Base-by-base conservation (phyloP, 2,329 filamentous ascomycete genomes). In the Botrytis squamosa region DNA sequence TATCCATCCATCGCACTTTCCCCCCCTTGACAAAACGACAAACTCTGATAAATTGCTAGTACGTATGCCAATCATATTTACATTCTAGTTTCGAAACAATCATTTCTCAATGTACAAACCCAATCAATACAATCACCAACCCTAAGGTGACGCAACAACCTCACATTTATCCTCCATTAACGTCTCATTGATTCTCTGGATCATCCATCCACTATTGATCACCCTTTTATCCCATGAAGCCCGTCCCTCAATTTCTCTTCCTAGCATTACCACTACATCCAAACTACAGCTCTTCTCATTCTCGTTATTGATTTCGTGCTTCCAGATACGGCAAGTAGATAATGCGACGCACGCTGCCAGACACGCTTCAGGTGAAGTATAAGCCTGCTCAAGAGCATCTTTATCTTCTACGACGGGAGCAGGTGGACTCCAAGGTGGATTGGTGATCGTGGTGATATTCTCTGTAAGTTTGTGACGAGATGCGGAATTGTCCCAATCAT, bases 401-500 rank as follows among this genome's bases (percentile, higher is more conserved):
- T 33, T 29, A n/a, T 72, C 44, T n/a, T 38, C 14, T 7, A 72
- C 40, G 16, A 33, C 20, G 8, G 71, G 71, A 29, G 52, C n/a
- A 40, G 49, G 65, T 44, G 63, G 40, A 38, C 22, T 42, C 38
- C 40, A 67, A 29, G 40, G 68, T 8, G 20, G 18, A 20, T 44
- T 44, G 59, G 16, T 49, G 33, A 68, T 42, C 20, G 60, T 60
- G 29, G 33, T 68, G 33, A 29, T 16, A 3, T 38, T 33, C 14
- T 68, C 33, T 38, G 36, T 68, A 12, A 73, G 40, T 25, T 59
- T 33, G 40, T 71, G 72, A 14, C 66, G 66, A 38, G 70, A 70
- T 6, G 73, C 74, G 25, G 68, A 59, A 49, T 74, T 75, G 29
- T 75, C 74, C 74, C 74, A 75, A 22, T 71, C n/a, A 8, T 38